phyloP scores from a whole-genome alignment of 805 yeast genomes.

The Priceomyces castillae region DNA sequence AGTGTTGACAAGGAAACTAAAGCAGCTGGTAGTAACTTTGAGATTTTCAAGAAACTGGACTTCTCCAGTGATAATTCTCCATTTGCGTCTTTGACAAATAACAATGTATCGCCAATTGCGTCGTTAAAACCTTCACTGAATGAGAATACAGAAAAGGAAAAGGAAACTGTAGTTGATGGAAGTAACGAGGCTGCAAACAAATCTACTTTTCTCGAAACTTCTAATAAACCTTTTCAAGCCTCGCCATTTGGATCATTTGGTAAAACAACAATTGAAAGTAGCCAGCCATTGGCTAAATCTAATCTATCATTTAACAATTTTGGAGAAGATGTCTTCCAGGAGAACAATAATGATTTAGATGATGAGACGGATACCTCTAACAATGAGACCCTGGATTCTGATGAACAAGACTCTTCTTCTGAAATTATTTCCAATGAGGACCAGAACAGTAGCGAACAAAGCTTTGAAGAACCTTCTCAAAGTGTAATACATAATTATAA shows the following conservation, averaged over 20 bases:
- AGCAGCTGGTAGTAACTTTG: too few relatives aligned
- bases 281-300: neutral
- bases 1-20: too few relatives aligned
- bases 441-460: too few relatives aligned
- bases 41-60: too few relatives aligned
- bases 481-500: neutral
- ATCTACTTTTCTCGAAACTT: neutral
- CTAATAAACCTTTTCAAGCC: neutral
- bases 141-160: slow-evolving; percentile 3
- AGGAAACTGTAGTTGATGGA: neutral
- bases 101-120: neutral
- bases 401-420: neutral
- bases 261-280: neutral
- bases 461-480: too few relatives aligned
- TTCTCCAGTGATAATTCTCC: neutral
- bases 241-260: neutral
- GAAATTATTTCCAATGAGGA: neutral
- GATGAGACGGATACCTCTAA: neutral
- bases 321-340: neutral
- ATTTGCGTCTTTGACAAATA: neutral
- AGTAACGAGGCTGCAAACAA: neutral
- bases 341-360: neutral
- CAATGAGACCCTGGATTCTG: slow-evolving; percentile 1
- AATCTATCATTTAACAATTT: neutral
- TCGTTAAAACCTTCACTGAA: neutral